A percentile compares a stretch with the other conserved stretches of the same genome.
phyloP scores from a whole-genome alignment of 208 protist species.

The Porcisia hertigi region DNA sequence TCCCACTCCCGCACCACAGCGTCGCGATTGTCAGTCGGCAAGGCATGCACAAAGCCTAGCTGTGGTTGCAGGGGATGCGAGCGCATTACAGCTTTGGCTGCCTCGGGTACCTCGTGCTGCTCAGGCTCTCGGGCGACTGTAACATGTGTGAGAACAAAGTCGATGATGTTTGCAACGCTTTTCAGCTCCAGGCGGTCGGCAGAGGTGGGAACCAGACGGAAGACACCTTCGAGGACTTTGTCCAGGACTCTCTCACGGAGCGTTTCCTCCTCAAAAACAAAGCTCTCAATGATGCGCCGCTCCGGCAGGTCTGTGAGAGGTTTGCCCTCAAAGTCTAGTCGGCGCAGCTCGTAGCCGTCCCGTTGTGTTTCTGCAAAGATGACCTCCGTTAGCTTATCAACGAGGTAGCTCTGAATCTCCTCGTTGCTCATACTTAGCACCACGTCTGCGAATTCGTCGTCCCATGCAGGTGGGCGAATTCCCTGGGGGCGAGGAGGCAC shows the following conservation, averaged over 20 bases:
- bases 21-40: conserved; percentile 83
- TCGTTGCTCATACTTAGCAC: conserved; percentile 77
- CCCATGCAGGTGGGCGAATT: conserved; percentile 73
- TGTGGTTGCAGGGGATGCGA: conserved; percentile 78
- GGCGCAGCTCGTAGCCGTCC: conserved; percentile 91
- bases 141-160: conserved; percentile 87
- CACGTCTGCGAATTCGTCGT: conserved; percentile 74
- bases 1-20: conserved; percentile 86
- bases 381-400: conserved; percentile 85
- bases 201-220: conserved; percentile 80
- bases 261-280: conserved; percentile 91
- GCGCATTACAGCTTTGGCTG: conserved; percentile 62
- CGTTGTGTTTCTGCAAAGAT: conserved; percentile 87
- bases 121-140: conserved; percentile 49
- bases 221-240: conserved; percentile 86
- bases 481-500: conserved; percentile 30
- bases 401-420: conserved; percentile 70
- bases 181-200: conserved; percentile 77
- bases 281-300: conserved; percentile 83
- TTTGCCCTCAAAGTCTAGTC: conserved; percentile 92
- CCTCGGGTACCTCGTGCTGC: conserved; percentile 50
- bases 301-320: conserved; percentile 88
- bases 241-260: conserved; percentile 86
- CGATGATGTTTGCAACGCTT: conserved; percentile 80
- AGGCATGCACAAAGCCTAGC: conserved; percentile 83